Percentiles rank a stretch among this genome's conserved stretches.
phyloP scores from a whole-genome alignment of 1,284 basidiomycete genomes.

The Cronartium ribicola region DNA sequence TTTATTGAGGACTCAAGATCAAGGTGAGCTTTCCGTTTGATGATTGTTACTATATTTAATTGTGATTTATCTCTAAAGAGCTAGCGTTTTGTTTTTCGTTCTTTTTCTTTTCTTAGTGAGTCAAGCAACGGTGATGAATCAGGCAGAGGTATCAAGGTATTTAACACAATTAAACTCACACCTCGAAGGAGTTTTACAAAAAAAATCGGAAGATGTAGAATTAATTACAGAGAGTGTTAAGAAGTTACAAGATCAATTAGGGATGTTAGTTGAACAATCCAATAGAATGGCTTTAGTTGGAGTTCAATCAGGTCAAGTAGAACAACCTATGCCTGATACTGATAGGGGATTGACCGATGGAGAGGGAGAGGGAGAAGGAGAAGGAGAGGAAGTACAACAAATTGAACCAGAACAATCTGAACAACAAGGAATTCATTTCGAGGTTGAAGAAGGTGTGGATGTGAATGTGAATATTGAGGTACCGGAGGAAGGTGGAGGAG shows the following conservation, averaged over 20 bases:
- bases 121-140: conserved; percentile 38
- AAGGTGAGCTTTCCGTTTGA: conserved; percentile 17
- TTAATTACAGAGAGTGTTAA: conserved; percentile 32
- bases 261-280: conserved; percentile 33
- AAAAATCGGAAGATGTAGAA: conserved; percentile 38
- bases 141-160: conserved; percentile 40
- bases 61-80: not conserved
- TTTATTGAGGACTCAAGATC: conserved; percentile 39
- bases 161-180: conserved; percentile 36
- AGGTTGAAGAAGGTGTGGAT: conserved; percentile 9
- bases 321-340: conserved; percentile 22
- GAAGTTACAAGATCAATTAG: conserved; percentile 27
- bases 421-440: not conserved
- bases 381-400: not conserved
- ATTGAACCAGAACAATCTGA: conserved; percentile 16
- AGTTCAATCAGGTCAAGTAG: conserved; percentile 4
- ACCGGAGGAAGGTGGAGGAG: not conserved
- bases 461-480: not conserved
- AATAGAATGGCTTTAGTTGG: conserved; percentile 20
- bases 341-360: conserved; percentile 13
- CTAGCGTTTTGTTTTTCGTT: not conserved
- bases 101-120: conserved; percentile 11
- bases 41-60: not conserved
- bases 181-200: conserved; percentile 36
- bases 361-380: not conserved